Conservation (phyloP, 345 rosid species). For the Syzygium aromaticum region DNA sequence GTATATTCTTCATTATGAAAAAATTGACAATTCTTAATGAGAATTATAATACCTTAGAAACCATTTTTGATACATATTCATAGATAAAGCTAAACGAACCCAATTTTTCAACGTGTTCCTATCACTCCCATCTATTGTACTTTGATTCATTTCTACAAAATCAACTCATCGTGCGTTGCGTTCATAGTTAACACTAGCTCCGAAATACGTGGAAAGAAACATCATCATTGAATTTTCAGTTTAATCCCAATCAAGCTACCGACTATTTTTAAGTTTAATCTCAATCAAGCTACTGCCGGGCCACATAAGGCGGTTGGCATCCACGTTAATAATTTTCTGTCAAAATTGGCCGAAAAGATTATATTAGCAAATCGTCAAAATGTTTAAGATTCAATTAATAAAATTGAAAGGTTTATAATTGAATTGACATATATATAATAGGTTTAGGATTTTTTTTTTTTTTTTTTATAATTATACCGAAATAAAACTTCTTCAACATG, state of each 20-base stretch:
- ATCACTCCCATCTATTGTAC: neutral
- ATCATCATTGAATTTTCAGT: neutral
- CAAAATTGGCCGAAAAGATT: accelerated
- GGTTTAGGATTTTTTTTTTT: neutral
- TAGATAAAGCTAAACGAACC: neutral
- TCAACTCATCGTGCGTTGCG: neutral
- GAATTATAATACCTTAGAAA: neutral
- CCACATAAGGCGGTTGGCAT: accelerated
- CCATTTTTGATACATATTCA: neutral
- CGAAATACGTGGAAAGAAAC: neutral
- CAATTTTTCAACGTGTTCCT: neutral
- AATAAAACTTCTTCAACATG: neutral
- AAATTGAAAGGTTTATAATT: too few species aligned
- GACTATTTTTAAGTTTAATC: neutral
- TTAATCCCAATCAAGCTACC: neutral
- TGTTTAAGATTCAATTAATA: accelerated
- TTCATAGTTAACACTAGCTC: neutral
- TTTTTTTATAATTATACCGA: too few species aligned
- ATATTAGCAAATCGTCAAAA: too few species aligned
- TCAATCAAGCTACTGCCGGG: neutral
- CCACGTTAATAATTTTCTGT: accelerated
- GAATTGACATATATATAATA: accelerated
- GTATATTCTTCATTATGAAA: neutral
- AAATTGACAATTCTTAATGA: neutral
- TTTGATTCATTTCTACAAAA: neutral